Evolutionary conservation across 1,284 basidiomycete species (phyloP).

Genomic region (Ceratobasidium sp.): DNA sequence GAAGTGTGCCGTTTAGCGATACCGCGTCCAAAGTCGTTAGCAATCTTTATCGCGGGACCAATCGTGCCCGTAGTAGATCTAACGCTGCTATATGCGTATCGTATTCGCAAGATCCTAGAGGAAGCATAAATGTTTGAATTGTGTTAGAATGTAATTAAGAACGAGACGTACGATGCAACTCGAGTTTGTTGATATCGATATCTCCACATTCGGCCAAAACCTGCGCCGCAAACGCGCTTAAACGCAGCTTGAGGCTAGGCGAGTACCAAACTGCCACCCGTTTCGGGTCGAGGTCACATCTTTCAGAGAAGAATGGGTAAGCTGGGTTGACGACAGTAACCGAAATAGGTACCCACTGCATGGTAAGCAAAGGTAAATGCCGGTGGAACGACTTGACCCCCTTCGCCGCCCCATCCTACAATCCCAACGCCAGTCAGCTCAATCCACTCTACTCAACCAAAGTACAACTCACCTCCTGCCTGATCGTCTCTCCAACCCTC

Average conservation of each 20-base stretch:
- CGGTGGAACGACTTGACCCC: slow-evolving; percentile 70
- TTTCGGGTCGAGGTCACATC: slow-evolving; percentile 67
- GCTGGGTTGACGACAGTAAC: background rate
- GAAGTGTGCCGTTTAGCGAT: slow-evolving; percentile 50
- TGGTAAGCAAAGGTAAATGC: slow-evolving; percentile 70
- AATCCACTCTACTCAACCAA: background rate
- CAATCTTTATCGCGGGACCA: slow-evolving; percentile 3
- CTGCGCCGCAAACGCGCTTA: slow-evolving; percentile 68
- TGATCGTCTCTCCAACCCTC: slow-evolving; percentile 66
- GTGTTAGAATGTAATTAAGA: background rate
- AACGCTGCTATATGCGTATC: slow-evolving; percentile 58
- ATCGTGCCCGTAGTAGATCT: slow-evolving; percentile 61
- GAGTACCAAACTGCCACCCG: slow-evolving; percentile 71
- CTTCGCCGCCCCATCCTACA: slow-evolving; percentile 62
- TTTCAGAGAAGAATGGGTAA: slow-evolving; percentile 38
- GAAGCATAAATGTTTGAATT: background rate
- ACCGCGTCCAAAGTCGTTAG: slow-evolving; percentile 7
- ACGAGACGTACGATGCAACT: slow-evolving; percentile 62
- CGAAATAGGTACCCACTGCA: slow-evolving; percentile 58
- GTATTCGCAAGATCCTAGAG: slow-evolving; percentile 68
- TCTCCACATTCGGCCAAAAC: slow-evolving; percentile 62
- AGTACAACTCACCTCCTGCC: slow-evolving; percentile 60
- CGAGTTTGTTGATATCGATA: slow-evolving; percentile 61
- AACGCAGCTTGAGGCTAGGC: slow-evolving; percentile 63
- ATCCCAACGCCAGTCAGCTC: background rate